A percentile compares a stretch with the other conserved stretches of the same genome.
Evolutionary conservation across 331 rosid species (phyloP).

Genomic region (Phaseolus coccineus): DNA sequence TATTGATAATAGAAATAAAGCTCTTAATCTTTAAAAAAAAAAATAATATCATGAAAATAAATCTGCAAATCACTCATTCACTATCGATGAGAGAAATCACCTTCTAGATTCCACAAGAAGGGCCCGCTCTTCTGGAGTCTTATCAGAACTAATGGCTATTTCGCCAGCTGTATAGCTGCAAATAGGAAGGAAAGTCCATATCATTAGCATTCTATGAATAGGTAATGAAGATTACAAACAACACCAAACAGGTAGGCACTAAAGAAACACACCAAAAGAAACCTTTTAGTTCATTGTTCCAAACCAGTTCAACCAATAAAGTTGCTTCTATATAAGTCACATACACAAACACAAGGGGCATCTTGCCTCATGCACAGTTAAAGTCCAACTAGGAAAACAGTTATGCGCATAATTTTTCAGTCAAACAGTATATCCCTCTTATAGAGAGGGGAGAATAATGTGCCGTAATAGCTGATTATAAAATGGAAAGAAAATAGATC

Average conservation of each 20-base stretch:
- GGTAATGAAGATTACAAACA: neutral
- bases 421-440: neutral
- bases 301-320: neutral
- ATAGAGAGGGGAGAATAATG: neutral
- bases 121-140: conserved; percentile 16
- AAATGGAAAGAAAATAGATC: neutral
- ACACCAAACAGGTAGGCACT: neutral
- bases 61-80: neutral
- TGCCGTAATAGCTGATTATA: neutral
- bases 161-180: conserved; percentile 13
- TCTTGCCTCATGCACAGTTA: neutral
- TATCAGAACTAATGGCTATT: neutral
- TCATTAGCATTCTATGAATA: neutral
- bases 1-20: neutral
- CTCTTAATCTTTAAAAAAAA: neutral
- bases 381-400: neutral
- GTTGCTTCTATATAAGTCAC: neutral
- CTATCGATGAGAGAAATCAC: neutral
- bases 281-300: neutral
- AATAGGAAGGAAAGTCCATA: neutral
- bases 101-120: conserved; percentile 19
- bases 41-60: neutral
- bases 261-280: neutral
- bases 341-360: neutral
- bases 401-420: neutral